phyloP scores from a whole-genome alignment of 2,329 filamentous ascomycete species.

The Hymenotorrendiella dingleyae region DNA sequence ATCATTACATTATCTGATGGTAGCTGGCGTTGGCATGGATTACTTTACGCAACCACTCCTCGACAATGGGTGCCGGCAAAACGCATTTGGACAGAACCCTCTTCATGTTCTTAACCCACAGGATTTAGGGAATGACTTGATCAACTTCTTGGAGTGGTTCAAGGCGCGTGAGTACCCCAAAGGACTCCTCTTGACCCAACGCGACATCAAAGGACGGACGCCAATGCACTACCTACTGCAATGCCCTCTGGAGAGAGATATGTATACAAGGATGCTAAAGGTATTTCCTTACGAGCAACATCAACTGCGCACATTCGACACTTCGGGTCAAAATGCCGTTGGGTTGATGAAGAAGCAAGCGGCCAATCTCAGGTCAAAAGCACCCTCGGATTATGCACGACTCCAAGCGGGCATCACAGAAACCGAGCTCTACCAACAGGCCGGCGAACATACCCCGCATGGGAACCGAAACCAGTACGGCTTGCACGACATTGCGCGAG shows the following conservation, averaged over 20 bases:
- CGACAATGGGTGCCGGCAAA: constrained; percentile 10
- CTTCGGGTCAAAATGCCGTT: constrained; percentile 12
- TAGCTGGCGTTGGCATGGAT: constrained; percentile 20
- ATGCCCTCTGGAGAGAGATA: constrained; percentile 13
- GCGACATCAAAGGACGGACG: constrained; percentile 21
- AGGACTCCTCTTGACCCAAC: constrained; percentile 18
- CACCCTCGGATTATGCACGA: constrained; percentile 10
- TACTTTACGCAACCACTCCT: constrained; percentile 14
- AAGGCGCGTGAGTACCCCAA: constrained; percentile 13
- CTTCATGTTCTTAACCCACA: constrained; percentile 14
- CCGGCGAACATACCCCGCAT: not conserved
- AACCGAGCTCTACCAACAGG: constrained; percentile 11
- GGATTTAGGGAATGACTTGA: constrained; percentile 15
- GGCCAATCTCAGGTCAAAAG: constrained; percentile 11
- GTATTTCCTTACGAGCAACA: constrained; percentile 18
- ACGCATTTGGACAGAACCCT: constrained; percentile 21
- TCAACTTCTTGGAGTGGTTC: constrained; percentile 18
- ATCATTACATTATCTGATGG: constrained; percentile 20
- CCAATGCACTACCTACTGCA: constrained; percentile 21
- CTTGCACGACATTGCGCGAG: constrained; percentile 22
- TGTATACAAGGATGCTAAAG: constrained; percentile 18
- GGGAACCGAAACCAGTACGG: constrained; percentile 11
- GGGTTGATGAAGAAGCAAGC: constrained; percentile 20
- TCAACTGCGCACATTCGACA: constrained; percentile 21
- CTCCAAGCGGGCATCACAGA: constrained; percentile 20